A percentile compares a stretch with the other conserved stretches of the same genome.
Evolutionary conservation across 2,329 filamentous ascomycete species (phyloP).

Genomic region (Sarocladiaceae sp.): DNA sequence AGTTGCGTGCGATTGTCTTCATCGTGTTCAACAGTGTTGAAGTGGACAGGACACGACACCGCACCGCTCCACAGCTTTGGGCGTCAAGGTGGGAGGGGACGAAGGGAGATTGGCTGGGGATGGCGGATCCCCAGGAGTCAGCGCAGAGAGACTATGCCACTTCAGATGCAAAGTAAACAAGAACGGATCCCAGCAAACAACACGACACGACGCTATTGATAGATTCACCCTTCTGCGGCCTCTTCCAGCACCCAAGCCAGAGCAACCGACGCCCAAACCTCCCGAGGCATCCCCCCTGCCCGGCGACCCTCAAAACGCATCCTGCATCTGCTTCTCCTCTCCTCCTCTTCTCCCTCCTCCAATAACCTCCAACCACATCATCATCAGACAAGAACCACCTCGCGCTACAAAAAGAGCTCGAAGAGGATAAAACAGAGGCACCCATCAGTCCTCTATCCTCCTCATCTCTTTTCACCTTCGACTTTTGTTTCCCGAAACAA

Average conservation of each 20-base stretch:
- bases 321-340: slow-evolving; percentile 24
- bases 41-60: not conserved
- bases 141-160: slow-evolving; percentile 8
- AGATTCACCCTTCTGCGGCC: slow-evolving; percentile 10
- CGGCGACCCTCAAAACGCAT: slow-evolving; percentile 30
- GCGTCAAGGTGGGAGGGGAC: not conserved
- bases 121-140: slow-evolving; percentile 4
- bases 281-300: slow-evolving; percentile 3
- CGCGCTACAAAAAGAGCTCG: slow-evolving; percentile 15
- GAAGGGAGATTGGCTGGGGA: slow-evolving; percentile 8
- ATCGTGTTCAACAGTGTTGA: not conserved
- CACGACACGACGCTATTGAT: slow-evolving; percentile 10
- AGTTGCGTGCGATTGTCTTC: no score
- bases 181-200: slow-evolving; percentile 9
- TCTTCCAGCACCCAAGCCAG: slow-evolving; percentile 1
- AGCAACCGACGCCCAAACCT: no score
- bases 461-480: slow-evolving; percentile 30
- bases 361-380: slow-evolving; percentile 32
- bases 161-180: slow-evolving; percentile 13
- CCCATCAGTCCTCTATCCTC: slow-evolving; percentile 23
- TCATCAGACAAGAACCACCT: slow-evolving; percentile 20
- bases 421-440: slow-evolving; percentile 27
- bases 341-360: slow-evolving; percentile 25
- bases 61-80: not conserved
- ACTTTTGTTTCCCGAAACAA: slow-evolving; percentile 52